Evolutionary conservation across 1,139 yeast genomes (phyloP), one percentile per base, ranked within the genome.

Genomic region (Ashbya aceris): DNA sequence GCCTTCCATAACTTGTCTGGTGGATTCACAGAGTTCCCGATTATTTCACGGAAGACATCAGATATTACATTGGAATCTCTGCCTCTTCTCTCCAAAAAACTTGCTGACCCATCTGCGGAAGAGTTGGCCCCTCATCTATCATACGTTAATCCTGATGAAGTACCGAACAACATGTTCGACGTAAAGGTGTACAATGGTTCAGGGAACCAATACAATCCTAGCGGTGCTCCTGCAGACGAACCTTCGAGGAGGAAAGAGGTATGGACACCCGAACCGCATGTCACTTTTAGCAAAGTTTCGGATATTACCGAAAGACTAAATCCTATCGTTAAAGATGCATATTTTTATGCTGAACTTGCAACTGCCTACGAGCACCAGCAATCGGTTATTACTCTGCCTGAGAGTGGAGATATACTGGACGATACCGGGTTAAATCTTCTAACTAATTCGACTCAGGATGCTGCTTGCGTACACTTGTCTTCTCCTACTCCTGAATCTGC

Each of bases 1-100:
- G 55, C 61, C 42, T 70, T 66, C 47, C 60, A 59, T 20, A 70
- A 66, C 43, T 50, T 72, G 13, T 69, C 74, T 29, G 64, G 61
- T 12, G 62, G 63, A 1, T 57, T 49, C 38, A 48, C 50, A 7
- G 50, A 50, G 9, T 58, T 55, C 36, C 54, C 58, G 8, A 37
- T 45, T 2, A 34, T 45, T 4, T 41, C 43, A 2, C 37, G 36
- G 2, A 40, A 40, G 7, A 33, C 36, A 8, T 23, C 32, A 1
- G 13, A 38, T 9, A 10, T 8, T 8, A 17, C 44, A 1, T 10
- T 42, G 2, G 50, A 46, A 8, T 32, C 46, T 10, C 51, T 59
- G 36, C 55, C 62, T 4, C 32, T 50, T 14, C 34, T 62, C 30
- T 38, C 44, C 9, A 42, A 50, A 9, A 55, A 49, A 33, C 49